Evolutionary conservation across 345 rosid species (phyloP).

Genomic region (Hirschfeldia incana): DNA sequence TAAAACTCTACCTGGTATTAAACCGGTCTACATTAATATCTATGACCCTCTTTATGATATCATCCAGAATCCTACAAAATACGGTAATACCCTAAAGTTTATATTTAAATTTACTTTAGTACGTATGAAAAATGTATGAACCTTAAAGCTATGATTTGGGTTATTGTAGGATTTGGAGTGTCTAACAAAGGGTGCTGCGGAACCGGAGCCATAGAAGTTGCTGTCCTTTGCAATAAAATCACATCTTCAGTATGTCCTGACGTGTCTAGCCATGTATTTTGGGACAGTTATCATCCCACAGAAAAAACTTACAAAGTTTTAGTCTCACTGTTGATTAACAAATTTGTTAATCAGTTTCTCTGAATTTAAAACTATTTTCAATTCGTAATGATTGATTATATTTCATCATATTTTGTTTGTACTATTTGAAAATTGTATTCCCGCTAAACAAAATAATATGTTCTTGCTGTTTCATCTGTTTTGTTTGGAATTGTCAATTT

Average conservation of each 20-base stretch:
- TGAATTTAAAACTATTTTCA: slow-evolving; percentile 20
- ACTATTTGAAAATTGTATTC: slow-evolving; percentile 3
- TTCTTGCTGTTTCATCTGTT: not conserved
- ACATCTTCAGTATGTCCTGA: slow-evolving; percentile 49
- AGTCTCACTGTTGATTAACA: slow-evolving; percentile 15
- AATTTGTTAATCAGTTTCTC: slow-evolving; percentile 35
- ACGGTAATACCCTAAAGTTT: slow-evolving; percentile 44
- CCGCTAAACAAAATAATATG: not conserved
- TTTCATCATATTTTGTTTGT: not conserved
- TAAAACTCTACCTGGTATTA: slow-evolving; percentile 36
- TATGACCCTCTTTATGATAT: slow-evolving; percentile 55
- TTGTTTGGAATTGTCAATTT: not conserved
- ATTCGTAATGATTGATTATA: not conserved
- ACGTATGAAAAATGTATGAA: not conserved
- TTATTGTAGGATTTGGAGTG: slow-evolving; percentile 63
- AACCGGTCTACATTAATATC: slow-evolving; percentile 48
- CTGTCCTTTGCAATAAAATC: slow-evolving; percentile 48
- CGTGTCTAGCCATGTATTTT: slow-evolving; percentile 51
- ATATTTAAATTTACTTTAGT: not conserved
- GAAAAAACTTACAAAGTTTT: slow-evolving; percentile 54
- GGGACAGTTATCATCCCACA: slow-evolving; percentile 80
- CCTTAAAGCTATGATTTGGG: not conserved
- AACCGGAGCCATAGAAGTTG: slow-evolving; percentile 61
- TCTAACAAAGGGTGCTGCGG: slow-evolving; percentile 67
- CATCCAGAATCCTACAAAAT: slow-evolving; percentile 48